Percentiles rank a stretch among this genome's conserved stretches.
These are phyloP conservation scores for Acacia concinna DNA, from an alignment of 331 rosid species.

Conservation along the genomic window DNA sequence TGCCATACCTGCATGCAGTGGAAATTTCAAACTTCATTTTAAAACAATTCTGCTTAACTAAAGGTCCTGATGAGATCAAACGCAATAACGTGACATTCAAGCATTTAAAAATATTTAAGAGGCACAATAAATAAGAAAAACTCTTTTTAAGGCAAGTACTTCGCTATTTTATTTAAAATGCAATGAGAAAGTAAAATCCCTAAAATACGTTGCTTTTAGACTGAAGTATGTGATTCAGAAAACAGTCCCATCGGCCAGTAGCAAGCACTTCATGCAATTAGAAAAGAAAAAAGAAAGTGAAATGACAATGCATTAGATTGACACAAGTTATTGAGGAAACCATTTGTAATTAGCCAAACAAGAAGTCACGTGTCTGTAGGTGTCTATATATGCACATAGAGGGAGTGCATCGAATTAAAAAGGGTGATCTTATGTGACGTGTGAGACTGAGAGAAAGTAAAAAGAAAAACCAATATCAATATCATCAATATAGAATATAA, in stretches of 20 bases:
- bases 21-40: constrained; percentile 13
- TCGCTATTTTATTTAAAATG: neutral
- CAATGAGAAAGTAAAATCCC: neutral
- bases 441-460: neutral
- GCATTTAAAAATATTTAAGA: neutral
- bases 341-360: neutral
- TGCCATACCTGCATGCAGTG: constrained; percentile 75
- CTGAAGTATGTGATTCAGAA: neutral
- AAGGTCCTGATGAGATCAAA: neutral
- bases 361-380: neutral
- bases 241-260: neutral
- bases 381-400: neutral
- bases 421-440: neutral
- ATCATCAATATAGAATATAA: neutral
- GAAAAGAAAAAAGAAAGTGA: neutral
- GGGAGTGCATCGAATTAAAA: neutral
- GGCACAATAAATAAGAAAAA: neutral
- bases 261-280: neutral
- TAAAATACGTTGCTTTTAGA: neutral
- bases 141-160: neutral
- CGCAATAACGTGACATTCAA: neutral
- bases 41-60: neutral
- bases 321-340: neutral
- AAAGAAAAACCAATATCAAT: neutral
- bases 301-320: neutral